Evolutionary conservation across 306 rosid species (phyloP).

Genomic region (Styphnolobium japonicum): DNA sequence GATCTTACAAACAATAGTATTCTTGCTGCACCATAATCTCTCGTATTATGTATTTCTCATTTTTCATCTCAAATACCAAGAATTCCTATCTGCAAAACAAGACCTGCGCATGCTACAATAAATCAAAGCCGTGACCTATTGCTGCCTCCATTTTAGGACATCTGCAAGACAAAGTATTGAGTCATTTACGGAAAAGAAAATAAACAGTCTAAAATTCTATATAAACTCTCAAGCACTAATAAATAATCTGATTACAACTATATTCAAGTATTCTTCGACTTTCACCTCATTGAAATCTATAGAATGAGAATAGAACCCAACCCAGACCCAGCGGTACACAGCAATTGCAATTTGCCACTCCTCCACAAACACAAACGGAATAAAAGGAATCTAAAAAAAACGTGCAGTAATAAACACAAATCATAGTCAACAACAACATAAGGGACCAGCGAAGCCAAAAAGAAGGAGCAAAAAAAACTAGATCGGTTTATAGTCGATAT

Average conservation of each 20-base stretch:
- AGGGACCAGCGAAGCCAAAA: not conserved
- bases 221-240: not conserved
- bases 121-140: not conserved
- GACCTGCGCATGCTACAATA: not conserved
- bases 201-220: not conserved
- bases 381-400: not conserved
- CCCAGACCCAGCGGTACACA: not conserved
- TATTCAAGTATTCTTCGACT: not conserved
- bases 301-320: not conserved
- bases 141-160: conserved; percentile 20
- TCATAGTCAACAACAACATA: not conserved
- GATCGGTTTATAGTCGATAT: not conserved
- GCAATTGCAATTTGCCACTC: not conserved
- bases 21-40: not conserved
- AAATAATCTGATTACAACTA: not conserved
- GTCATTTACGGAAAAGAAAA: not conserved
- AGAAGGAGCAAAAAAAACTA: not conserved
- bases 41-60: not conserved
- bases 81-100: conserved; percentile 31
- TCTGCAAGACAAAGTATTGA: conserved; percentile 26
- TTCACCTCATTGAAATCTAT: not conserved
- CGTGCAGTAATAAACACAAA: not conserved
- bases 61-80: conserved; percentile 21
- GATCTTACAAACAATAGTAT: not conserved
- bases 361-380: not conserved